Evolutionary conservation across 805 yeast genomes (phyloP), one percentile per base, ranked within the genome.

Genomic region (Starmerella cellae): DNA sequence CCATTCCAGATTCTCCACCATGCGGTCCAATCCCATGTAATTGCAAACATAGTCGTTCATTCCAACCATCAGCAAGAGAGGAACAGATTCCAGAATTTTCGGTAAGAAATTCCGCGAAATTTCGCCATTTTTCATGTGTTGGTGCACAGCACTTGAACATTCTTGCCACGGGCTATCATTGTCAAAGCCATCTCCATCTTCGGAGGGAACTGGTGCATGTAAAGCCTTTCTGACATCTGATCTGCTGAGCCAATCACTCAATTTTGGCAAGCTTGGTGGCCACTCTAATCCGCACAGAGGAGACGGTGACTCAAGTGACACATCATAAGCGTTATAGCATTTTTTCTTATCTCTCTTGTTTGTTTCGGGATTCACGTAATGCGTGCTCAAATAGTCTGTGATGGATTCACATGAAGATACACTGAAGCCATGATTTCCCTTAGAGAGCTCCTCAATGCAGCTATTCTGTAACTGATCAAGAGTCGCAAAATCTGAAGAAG

Each of bases 241-340:
- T 23, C 66, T 63, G 18, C 60, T 52, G 45, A 81, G 65, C 51
- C 76, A 81, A 4, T 69, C 66, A 0, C 65, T 63, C 16, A 79
- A 73, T 23, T 55, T 42, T 1, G 55, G 60, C 46, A 79, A 64
- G 44, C 69, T 77, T 17, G 70, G 69, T 0, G 98, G 98, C 97
- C 97, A 91, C 59, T 80, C 79, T 73, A 74, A 68, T 5, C 97
- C 97, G 62, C 98, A 91, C 0, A 79, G 63, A 0, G 97, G 96
- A 53, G 68, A 83, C 0, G 75, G 61, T 57, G 85, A 95, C 29
- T 62, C 66, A 41, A 80, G 62, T 29, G 79, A 70, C 42, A 74
- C 73, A 58, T 91, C 94, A 58, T 91, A 88, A 71, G 85, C 75
- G 61, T 91, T 91, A 54, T 73, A 51, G 58, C 98, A 88, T 44